These are phyloP conservation scores for Lipomyces spencermartinsiae DNA, from an alignment of 805 yeast species.

Conservation along the genomic window DNA sequence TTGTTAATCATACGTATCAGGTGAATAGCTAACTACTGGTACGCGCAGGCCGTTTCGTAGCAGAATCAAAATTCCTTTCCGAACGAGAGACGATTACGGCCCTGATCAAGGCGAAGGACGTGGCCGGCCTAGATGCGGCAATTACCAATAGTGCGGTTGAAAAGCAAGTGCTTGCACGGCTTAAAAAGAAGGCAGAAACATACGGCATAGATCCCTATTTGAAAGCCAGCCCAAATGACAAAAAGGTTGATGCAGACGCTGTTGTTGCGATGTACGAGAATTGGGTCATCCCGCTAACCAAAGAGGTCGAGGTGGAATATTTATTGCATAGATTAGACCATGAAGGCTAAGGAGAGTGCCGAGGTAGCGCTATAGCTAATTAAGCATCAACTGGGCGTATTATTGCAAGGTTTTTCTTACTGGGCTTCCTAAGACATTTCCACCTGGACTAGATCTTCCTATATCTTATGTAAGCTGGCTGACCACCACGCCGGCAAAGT, in stretches of 20 bases:
- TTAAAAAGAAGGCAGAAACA: slow-evolving; percentile 78
- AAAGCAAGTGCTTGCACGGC: slow-evolving; percentile 76
- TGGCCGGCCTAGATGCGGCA: slow-evolving; percentile 73
- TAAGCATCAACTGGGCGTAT: background rate
- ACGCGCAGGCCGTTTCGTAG: slow-evolving; percentile 68
- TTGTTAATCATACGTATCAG: background rate
- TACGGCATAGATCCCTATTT: slow-evolving; percentile 60
- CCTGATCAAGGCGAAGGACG: slow-evolving; percentile 70
- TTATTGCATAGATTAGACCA: slow-evolving; percentile 79
- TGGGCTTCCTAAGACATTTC: no score
- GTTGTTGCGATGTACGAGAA: slow-evolving; percentile 85
- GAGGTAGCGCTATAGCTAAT: background rate
- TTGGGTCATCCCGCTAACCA: slow-evolving; percentile 90
- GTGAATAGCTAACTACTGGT: background rate
- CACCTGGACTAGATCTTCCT: no score
- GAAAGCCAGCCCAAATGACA: slow-evolving; percentile 59
- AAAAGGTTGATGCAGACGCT: slow-evolving; percentile 79
- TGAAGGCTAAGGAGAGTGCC: background rate
- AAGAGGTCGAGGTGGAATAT: slow-evolving; percentile 93
- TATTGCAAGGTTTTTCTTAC: background rate
- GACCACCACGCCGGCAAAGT: background rate
- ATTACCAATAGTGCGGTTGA: slow-evolving; percentile 92
- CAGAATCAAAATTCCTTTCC: slow-evolving; percentile 85
- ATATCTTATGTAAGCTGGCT: background rate
- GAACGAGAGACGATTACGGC: slow-evolving; percentile 68